Base-by-base conservation (phyloP, 495 filamentous ascomycete genomes). In the Hypoxylon crocopeplum region DNA sequence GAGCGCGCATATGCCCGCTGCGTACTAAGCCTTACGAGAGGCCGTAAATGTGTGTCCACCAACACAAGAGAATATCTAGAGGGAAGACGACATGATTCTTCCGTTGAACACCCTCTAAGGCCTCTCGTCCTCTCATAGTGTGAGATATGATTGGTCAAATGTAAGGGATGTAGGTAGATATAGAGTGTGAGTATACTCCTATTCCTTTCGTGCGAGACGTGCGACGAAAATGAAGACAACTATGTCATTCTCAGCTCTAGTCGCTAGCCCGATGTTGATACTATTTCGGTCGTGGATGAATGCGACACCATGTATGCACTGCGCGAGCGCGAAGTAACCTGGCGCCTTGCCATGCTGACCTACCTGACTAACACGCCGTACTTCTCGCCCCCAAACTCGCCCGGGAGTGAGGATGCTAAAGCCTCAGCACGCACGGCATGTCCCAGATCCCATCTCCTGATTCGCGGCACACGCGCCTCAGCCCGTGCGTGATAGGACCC, bases 21-120 rank as follows among this genome's bases (percentile, higher is more conserved):
- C 60, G 44, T 58, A 47, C 60, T 59, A 64, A 64, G 60, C 60
- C 60, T 64, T 64, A 64, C 39, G 49, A 49, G 48, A 64, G 10
- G n/a, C n/a, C n/a, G n/a, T n/a, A n/a, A n/a, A 48, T 17, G 48
- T 44, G 15, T 5, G 13, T 11, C 4, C 32, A 13, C 12, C 7
- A 6, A 34, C 13, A 34, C 42, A 41, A 12, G 24, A 56, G 33
- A 13, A 24, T 36, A 36, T 56, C 44, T 58, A 44, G 54, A 45
- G 49, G 50, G 50, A 36, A 6, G 58, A 61, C 39, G 58, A 50
- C 44, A 61, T 27, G 24, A 48, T 47, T 38, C 36, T 41, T 27
- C 24, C n/a, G n/a, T n/a, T n/a, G n/a, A n/a, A n/a, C n/a, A n/a
- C n/a, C n/a, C n/a, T n/a, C n/a, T n/a, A n/a, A n/a, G n/a, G n/a